Evolutionary conservation across 2,329 filamentous ascomycete genomes (phyloP), one percentile per base, ranked within the genome.

Genomic region (Ophidiomyces ophidiicola): DNA sequence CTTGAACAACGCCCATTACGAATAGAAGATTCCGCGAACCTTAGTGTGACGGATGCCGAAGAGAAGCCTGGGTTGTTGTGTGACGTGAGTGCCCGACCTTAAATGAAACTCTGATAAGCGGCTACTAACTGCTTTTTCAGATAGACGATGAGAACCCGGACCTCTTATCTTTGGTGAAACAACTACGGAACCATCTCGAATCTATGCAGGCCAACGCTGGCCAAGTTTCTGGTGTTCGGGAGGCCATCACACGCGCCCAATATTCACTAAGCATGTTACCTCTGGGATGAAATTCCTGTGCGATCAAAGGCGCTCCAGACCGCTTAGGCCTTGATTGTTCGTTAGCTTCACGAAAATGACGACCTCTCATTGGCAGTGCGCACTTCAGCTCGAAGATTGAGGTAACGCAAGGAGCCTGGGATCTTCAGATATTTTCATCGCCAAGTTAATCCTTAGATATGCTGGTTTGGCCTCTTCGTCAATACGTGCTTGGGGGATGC

Each of bases 161-260:
- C 15, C 45, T 61, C 12, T 46, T 49, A 12, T 46, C 43, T 17
- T 44, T 66, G 29, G 48, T 65, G 42, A 57, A 54, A 35, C 63
- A 65, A 44, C 46, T 67, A 10, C 58, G 58, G 37, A 58, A 52
- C 24, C 63, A 67, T 53, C 53, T 67, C 12, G 54, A 56, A 45
- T 66, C 63, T 3, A 65, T 67, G 58, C 58, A 60, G 40, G 59
- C 49, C 37, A 67, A 67, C 39, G 54, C 53, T 2, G 52, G 53
- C 11, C 59, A 61, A 11, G 50, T 63, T 21, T 43, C 45, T 25
- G 60, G 58, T 3, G 46, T 64, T 23, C 51, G 50, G 6, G 58
- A 62, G 36, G 60, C 59, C 5, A 56, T 64, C 39, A 49, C 49
- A 25, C 55, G 58, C 26, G 57, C 61, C 20, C 43, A 45, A 37